Evolutionary conservation across 441 rosid genomes (phyloP).

Genomic region (Euphorbia schlechtendalii): DNA sequence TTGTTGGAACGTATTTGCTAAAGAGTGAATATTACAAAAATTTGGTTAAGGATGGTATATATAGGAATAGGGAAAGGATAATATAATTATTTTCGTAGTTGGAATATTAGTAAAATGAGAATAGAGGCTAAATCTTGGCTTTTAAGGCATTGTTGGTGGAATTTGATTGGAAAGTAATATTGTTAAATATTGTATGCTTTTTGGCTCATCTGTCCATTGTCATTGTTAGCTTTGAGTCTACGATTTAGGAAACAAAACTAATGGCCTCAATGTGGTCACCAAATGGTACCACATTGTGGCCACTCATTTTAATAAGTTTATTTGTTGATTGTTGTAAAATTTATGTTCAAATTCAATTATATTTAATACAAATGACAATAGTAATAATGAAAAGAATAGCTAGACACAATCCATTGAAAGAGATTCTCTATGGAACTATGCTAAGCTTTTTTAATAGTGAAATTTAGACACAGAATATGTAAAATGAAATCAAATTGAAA

Average conservation of each 20-base stretch:
- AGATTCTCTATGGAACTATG: too few relatives aligned
- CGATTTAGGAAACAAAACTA: conserved; percentile 6
- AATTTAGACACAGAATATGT: too few relatives aligned
- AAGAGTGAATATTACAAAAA: neutral
- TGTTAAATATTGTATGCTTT: neutral
- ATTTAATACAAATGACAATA: too few relatives aligned
- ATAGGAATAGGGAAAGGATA: conserved; percentile 5
- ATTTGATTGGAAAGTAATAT: neutral
- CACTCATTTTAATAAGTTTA: neutral
- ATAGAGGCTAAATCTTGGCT: conserved; percentile 12
- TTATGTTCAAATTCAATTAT: neutral
- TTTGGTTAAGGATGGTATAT: neutral
- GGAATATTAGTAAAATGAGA: neutral
- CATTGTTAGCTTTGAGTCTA: conserved; percentile 19
- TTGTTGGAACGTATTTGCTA: neutral
- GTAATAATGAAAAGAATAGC: too few relatives aligned
- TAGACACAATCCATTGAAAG: too few relatives aligned
- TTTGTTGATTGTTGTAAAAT: neutral
- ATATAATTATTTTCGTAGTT: neutral
- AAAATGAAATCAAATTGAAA: too few relatives aligned
- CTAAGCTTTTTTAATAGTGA: too few relatives aligned
- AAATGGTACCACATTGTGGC: neutral
- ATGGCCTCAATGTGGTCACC: neutral
- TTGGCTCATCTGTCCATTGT: neutral
- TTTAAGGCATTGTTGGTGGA: conserved; percentile 18